Evolutionary conservation across 176 grass and related monocot species (phyloP).

Genomic region (Oropetium thomaeum): DNA sequence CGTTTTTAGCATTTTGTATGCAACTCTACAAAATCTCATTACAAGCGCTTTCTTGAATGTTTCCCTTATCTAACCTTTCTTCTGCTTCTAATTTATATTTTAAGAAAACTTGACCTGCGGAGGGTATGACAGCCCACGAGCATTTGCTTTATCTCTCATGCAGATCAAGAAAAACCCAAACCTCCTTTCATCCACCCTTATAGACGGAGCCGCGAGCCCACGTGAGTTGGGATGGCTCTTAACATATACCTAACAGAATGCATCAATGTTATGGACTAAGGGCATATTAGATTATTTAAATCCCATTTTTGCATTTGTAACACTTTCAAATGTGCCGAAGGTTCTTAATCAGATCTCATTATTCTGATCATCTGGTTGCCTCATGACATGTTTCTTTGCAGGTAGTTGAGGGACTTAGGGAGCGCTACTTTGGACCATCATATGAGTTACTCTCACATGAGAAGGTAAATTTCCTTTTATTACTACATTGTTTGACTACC

Average conservation of each 20-base stretch:
- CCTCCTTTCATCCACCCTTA: too few relatives aligned
- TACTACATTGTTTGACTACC: neutral
- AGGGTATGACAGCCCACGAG: too few relatives aligned
- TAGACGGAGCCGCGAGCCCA: too few relatives aligned
- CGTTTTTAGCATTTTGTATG: neutral
- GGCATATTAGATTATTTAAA: neutral
- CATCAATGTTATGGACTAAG: neutral
- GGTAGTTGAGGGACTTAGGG: constrained; percentile 53
- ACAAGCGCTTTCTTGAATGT: neutral
- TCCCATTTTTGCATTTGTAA: neutral
- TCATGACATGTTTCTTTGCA: constrained; percentile 27
- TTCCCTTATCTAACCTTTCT: neutral
- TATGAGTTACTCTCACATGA: constrained; percentile 81
- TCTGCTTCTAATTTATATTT: neutral
- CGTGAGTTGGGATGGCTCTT: too few relatives aligned
- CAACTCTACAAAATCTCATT: neutral
- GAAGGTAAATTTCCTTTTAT: constrained; percentile 45
- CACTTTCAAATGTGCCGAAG: neutral
- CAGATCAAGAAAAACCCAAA: too few relatives aligned
- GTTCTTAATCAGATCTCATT: neutral
- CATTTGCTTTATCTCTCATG: too few relatives aligned
- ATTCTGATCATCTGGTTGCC: neutral
- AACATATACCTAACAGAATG: neutral
- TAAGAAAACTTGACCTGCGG: too few relatives aligned
- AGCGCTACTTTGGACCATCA: constrained; percentile 84